phyloP scores from a whole-genome alignment of 441 rosid genomes.

The Jatropha multifida region DNA sequence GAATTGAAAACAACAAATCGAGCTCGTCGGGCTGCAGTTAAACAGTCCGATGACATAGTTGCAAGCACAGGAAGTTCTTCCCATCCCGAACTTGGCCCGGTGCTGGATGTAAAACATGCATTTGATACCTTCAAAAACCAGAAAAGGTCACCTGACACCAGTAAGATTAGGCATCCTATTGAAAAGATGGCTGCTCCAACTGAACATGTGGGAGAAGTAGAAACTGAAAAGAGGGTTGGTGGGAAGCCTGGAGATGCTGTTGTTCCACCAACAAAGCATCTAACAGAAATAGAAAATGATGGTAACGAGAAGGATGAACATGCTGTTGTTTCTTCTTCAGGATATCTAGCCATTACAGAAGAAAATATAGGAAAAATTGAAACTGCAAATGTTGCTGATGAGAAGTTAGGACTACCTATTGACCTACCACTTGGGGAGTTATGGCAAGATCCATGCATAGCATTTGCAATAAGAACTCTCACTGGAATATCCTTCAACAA shows the following conservation, averaged over 20 bases:
- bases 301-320: conserved; percentile 7
- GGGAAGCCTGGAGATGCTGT: conserved; percentile 5
- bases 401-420: conserved; percentile 29
- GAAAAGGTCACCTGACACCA: conserved; percentile 15
- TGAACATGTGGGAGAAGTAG: conserved; percentile 23
- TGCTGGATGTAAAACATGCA: conserved; percentile 19
- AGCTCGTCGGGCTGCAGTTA: conserved; percentile 32
- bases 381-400: conserved; percentile 25
- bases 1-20: conserved; percentile 52
- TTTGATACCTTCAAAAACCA: conserved; percentile 11
- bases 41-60: conserved; percentile 26
- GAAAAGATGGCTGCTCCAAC: conserved; percentile 18
- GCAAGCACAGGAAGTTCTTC: conserved; percentile 24
- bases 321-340: conserved; percentile 1
- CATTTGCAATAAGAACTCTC: conserved; percentile 92
- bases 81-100: conserved; percentile 15
- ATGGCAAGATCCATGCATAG: conserved; percentile 96
- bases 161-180: conserved; percentile 27
- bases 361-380: conserved; percentile 18
- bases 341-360: conserved; percentile 13
- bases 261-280: neutral
- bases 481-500: conserved; percentile 59
- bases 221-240: neutral
- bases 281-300: conserved; percentile 10
- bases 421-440: conserved; percentile 68